Conservation (phyloP, 768 basidiomycete genomes). For the Amanita rubescens region DNA sequence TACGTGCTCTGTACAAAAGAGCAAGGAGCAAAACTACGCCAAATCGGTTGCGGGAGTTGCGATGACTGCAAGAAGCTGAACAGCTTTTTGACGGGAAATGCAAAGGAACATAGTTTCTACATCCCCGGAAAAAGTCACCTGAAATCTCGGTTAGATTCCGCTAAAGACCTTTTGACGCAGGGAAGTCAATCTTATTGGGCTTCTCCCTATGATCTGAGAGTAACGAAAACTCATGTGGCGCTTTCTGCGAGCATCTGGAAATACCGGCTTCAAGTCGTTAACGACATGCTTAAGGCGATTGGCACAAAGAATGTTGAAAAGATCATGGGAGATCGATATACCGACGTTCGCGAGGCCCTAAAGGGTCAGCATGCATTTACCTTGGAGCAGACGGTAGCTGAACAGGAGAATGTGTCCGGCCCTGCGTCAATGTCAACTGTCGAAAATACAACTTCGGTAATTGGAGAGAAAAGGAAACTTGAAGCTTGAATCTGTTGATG, state of each 20-base stretch:
- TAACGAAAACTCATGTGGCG: no score
- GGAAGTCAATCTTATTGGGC: no score
- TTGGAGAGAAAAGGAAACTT: neutral
- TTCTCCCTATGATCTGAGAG: no score
- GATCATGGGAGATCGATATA: constrained; percentile 25
- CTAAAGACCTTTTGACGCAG: no score
- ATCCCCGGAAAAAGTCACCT: no score
- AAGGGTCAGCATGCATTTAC: constrained; percentile 9
- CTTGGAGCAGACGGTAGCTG: neutral
- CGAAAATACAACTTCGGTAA: no score
- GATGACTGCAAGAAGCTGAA: neutral
- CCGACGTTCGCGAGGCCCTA: constrained; percentile 22
- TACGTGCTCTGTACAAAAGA: constrained; percentile 19
- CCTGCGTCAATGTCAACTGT: neutral
- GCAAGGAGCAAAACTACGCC: constrained; percentile 15
- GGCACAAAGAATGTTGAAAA: constrained; percentile 20
- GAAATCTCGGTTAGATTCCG: no score
- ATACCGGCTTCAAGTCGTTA: constrained; percentile 18
- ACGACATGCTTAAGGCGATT: constrained; percentile 20
- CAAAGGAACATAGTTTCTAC: no score
- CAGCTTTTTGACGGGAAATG: no score
- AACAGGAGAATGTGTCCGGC: neutral
- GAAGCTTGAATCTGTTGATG: no score
- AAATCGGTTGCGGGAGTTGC: constrained; percentile 25
- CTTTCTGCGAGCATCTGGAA: constrained; percentile 13